Percentiles rank a stretch among this genome's conserved stretches.
phyloP scores from a whole-genome alignment of 2,329 filamentous ascomycete genomes.

The Periconia sp. region DNA sequence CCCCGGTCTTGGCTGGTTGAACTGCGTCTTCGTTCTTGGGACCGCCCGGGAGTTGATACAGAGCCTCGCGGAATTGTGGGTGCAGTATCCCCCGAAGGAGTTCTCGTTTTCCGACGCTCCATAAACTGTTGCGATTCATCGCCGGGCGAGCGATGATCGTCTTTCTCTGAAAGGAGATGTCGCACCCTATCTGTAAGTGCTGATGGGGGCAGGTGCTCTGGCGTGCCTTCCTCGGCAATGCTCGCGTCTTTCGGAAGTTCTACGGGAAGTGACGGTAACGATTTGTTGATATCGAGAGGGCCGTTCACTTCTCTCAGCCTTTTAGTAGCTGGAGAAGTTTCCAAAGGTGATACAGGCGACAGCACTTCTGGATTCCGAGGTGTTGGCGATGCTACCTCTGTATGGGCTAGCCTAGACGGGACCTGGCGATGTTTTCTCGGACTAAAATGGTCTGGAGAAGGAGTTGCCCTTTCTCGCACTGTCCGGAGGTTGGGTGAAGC shows the following conservation, averaged over 20 bases:
- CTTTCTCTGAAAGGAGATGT: constrained; percentile 21
- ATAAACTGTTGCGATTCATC: constrained; percentile 10
- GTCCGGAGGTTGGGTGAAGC: constrained; percentile 14
- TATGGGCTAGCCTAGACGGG: constrained; percentile 10
- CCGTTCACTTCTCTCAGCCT: constrained; percentile 6
- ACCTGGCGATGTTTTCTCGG: constrained; percentile 6
- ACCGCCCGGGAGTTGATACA: constrained; percentile 24
- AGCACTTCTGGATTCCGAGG: constrained; percentile 11
- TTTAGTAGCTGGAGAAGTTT: constrained; percentile 8
- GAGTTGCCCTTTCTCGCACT: constrained; percentile 18
- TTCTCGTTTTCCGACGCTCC: constrained; percentile 12
- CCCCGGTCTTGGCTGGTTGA: constrained; percentile 31
- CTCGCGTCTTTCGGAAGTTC: constrained; percentile 8
- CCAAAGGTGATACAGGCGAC: constrained; percentile 20
- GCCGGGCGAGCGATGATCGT: constrained; percentile 10
- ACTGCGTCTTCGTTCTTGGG: constrained; percentile 32
- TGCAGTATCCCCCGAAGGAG: constrained; percentile 19
- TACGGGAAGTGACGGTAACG: constrained; percentile 20
- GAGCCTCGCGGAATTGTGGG: constrained; percentile 26
- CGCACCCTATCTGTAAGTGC: constrained; percentile 30
- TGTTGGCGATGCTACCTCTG: constrained; percentile 17
- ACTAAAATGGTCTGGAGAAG: constrained; percentile 24
- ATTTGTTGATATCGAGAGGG: constrained; percentile 23
- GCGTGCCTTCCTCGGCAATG: constrained; percentile 6
- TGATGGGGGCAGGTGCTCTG: constrained; percentile 23